Conservation (phyloP, 2,329 filamentous ascomycete genomes). For the Hymenoscyphus linearis region DNA sequence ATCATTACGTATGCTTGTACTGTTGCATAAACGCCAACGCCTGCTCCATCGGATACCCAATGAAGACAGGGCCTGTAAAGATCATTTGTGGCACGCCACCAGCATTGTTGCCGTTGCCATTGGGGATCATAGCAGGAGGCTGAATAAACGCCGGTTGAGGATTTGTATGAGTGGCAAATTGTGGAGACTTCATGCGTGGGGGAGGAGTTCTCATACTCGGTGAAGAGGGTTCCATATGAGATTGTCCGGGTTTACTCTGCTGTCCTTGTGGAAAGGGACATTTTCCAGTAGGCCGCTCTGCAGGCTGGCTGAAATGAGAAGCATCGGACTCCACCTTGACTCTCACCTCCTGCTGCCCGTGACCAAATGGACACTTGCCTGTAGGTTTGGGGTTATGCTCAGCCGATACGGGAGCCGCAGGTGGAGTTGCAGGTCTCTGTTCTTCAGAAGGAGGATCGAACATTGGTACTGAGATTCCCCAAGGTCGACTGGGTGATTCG, state of each 20-base stretch:
- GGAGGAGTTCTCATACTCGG: conserved; percentile 2
- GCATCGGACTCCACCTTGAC: conserved; percentile 6
- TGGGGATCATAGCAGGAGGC: conserved; percentile 32
- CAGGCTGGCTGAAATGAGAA: conserved; percentile 4
- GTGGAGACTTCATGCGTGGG: conserved; percentile 1
- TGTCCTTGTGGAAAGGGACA: conserved; percentile 34
- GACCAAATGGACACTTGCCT: conserved; percentile 53
- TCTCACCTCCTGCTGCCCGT: conserved; percentile 16
- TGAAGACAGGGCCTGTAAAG: conserved; percentile 90
- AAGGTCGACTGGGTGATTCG: conserved; percentile 87
- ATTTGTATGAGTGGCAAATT: conserved; percentile 30
- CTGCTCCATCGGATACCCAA: conserved; percentile 82
- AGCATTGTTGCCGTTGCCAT: conserved; percentile 6
- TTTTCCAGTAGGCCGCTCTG: conserved; percentile 17
- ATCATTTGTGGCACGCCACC: conserved; percentile 59
- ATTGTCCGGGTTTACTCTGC: conserved; percentile 9
- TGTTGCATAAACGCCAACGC: conserved; percentile 68
- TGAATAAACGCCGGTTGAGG: conserved; percentile 51
- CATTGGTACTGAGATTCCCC: conserved; percentile 80
- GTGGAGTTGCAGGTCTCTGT: conserved; percentile 47
- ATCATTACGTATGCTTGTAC: conserved; percentile 24
- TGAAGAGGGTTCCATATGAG: conserved; percentile 9
- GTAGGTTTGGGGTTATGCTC: conserved; percentile 29
- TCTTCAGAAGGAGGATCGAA: conserved; percentile 38
- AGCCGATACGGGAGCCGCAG: conserved; percentile 44